These are phyloP conservation scores for Tricholoma matsutake DNA, from an alignment of 768 basidiomycete species.

Conservation along the genomic window DNA sequence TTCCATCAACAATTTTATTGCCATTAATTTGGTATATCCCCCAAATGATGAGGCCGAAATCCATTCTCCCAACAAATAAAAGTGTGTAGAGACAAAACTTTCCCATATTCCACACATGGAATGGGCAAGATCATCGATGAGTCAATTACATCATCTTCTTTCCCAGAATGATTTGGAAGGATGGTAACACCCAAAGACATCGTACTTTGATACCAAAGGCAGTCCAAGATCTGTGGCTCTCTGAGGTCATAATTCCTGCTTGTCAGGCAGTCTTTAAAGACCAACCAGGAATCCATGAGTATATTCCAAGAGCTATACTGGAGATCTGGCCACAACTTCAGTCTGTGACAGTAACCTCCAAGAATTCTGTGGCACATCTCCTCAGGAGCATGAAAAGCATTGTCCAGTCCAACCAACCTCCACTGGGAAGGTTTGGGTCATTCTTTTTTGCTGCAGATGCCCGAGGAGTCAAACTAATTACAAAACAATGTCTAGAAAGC, in stretches of 20 bases:
- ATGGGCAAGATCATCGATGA: background rate
- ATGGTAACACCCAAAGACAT: background rate
- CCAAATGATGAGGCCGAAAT: background rate
- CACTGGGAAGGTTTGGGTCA: background rate
- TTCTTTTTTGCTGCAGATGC: background rate
- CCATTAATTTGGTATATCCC: background rate
- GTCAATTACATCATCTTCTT: background rate
- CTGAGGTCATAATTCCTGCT: background rate
- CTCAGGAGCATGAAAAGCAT: background rate
- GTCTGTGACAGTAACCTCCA: background rate
- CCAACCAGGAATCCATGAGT: background rate
- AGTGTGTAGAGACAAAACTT: background rate
- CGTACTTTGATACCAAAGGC: background rate
- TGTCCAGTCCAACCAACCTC: background rate
- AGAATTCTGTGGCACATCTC: background rate
- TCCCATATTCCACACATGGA: background rate
- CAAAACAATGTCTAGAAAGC: background rate
- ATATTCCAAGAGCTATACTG: background rate
- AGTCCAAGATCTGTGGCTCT: background rate
- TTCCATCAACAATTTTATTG: background rate
- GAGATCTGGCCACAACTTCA: background rate
- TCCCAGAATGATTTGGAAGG: background rate
- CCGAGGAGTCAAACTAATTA: background rate
- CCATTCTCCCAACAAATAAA: background rate
- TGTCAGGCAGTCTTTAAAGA: background rate